A percentile compares a stretch with the other conserved stretches of the same genome.
phyloP scores from a whole-genome alignment of 768 basidiomycete genomes.

The Cystofilobasidium macerans region DNA sequence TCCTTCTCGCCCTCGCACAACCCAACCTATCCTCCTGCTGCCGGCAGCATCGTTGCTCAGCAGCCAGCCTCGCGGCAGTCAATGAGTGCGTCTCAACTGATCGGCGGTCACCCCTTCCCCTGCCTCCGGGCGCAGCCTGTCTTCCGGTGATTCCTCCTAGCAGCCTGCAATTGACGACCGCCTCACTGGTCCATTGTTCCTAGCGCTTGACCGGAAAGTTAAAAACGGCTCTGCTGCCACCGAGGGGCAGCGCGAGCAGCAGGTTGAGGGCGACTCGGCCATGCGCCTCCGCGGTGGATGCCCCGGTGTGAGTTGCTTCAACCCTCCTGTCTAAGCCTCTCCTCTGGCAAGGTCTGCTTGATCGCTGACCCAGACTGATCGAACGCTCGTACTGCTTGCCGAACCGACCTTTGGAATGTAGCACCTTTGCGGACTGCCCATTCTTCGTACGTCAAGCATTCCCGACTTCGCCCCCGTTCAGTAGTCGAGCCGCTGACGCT shows the following conservation, averaged over 20 bases:
- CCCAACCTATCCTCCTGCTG: not conserved
- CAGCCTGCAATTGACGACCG: too few relatives aligned
- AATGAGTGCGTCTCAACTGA: not conserved
- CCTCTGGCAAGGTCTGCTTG: too few relatives aligned
- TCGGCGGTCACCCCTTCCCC: not conserved
- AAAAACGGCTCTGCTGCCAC: not conserved
- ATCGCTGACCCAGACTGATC: not conserved
- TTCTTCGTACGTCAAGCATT: not conserved
- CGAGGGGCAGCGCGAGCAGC: not conserved
- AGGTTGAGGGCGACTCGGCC: not conserved
- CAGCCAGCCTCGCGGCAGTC: conserved; percentile 2
- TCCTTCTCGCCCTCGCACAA: not conserved
- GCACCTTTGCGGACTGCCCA: conserved; percentile 23
- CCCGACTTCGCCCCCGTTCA: too few relatives aligned
- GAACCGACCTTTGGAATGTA: too few relatives aligned
- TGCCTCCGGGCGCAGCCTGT: not conserved
- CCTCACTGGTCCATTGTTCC: too few relatives aligned
- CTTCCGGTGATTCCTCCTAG: too few relatives aligned
- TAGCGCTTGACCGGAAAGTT: not conserved
- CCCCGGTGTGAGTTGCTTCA: not conserved
- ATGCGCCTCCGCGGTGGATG: conserved; percentile 1
- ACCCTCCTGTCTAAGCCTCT: not conserved
- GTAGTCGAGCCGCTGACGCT: too few relatives aligned
- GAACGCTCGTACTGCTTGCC: too few relatives aligned
- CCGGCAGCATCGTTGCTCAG: not conserved